Conservation (phyloP, 192 early-diverging fungal genomes). For the Lobosporangium transversale region DNA sequence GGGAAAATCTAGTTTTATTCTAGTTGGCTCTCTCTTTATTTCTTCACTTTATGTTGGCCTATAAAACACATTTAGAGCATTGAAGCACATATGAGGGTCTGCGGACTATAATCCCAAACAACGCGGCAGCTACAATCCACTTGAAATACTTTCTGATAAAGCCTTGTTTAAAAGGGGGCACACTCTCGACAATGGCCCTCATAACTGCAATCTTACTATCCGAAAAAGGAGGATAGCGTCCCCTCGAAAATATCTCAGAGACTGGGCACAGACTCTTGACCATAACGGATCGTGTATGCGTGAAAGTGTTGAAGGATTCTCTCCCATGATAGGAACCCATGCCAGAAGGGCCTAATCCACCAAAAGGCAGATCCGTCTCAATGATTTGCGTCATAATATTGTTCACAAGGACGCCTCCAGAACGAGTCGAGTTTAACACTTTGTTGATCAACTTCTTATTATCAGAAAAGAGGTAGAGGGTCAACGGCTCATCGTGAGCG, state of each 20-base stretch:
- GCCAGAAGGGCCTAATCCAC: conserved; percentile 87
- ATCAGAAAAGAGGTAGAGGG: conserved; percentile 80
- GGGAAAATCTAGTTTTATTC: too few species aligned
- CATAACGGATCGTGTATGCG: conserved; percentile 77
- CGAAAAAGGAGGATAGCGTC: conserved; percentile 37
- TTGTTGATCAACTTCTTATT: conserved; percentile 63
- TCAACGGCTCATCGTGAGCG: conserved; percentile 78
- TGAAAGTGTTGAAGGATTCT: conserved; percentile 81
- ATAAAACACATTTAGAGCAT: too few species aligned
- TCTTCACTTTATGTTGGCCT: too few species aligned
- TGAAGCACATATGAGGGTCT: too few species aligned
- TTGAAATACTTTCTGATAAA: conserved; percentile 27
- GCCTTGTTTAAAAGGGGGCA: conserved; percentile 35
- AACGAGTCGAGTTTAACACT: conserved; percentile 73
- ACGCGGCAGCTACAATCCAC: conserved; percentile 29
- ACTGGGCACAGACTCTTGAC: conserved; percentile 51
- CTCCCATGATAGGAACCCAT: conserved; percentile 88
- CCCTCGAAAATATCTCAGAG: conserved; percentile 6
- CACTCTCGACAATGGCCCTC: conserved; percentile 11
- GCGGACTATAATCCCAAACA: conserved; percentile 31
- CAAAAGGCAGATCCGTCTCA: conserved; percentile 79
- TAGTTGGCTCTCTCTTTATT: too few species aligned
- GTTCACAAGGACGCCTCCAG: conserved; percentile 83
- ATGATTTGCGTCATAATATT: conserved; percentile 79
- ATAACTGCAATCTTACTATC: conserved; percentile 20